Base-by-base conservation (phyloP, 352 stramenopile genomes). In the Phytopythium oedochilum region DNA sequence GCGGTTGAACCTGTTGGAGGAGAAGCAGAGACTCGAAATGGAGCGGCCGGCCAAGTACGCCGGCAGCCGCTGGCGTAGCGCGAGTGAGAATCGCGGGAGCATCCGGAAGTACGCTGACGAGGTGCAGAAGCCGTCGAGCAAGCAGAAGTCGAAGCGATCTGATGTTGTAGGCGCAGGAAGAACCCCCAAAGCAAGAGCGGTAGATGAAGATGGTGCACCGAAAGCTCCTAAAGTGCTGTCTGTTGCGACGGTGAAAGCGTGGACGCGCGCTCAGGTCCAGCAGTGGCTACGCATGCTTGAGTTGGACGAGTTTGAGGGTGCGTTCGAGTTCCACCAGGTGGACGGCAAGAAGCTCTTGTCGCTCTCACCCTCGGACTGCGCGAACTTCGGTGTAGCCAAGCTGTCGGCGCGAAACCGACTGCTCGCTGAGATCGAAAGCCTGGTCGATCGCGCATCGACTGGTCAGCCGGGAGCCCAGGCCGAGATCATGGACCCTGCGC, bases 321-420 rank as follows among this genome's bases (percentile, higher is more conserved):
- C 71, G 4, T 92, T 94, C 39, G 83, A 94, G 61, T 94, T 83
- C 26, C 82, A 94, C 47, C 77, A 92, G 59, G 63, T 94, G n/a
- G 81, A 70, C 3, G 83, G 81, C 0, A 52, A 63, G 18, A 64
- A 57, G 15, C 29, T 94, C 7, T 56, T 94, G 0, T 53, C 50
- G 1, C 60, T 91, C 46, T 59, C 68, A n/a, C 25, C 70, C 3
- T 66, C 77, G 18, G 78, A 84, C 28, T 75, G 76, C 22, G 57
- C 63, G 0, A 57, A 74, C 23, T 72, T 91, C n/a, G 75, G 83
- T 0, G 63, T 92, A 14, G 60, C 51, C 10, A 83, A 81, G 14
- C 42, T 88, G 20, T 88, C 71, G 5, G 66, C 70, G 38, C 74
- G 81, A 7, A 92, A 94, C 61, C 52, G 55, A 0, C n/a, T 94